phyloP scores from a whole-genome alignment of 192 early-diverging fungal genomes.

The Chytriomyces sp. region DNA sequence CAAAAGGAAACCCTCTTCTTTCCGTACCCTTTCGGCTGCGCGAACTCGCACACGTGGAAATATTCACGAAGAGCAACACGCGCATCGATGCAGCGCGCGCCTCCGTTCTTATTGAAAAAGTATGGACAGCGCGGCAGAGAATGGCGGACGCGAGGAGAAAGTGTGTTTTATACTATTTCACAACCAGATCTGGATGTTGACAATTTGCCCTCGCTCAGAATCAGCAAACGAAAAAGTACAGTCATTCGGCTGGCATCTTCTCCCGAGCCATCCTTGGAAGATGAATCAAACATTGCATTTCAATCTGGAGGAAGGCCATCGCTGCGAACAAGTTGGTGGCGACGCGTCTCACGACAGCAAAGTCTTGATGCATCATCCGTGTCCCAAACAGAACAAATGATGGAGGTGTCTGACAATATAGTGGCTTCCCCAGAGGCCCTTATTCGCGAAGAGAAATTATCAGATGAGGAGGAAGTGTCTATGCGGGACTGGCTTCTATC shows the following conservation, averaged over 20 bases:
- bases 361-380: too few relatives aligned
- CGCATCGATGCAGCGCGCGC: background rate
- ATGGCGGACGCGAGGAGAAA: background rate
- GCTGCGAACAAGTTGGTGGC: too few relatives aligned
- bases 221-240: too few relatives aligned
- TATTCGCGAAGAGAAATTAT: background rate
- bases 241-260: too few relatives aligned
- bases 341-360: too few relatives aligned
- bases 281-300: too few relatives aligned
- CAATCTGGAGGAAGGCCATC: too few relatives aligned
- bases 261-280: too few relatives aligned
- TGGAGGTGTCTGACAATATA: background rate
- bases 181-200: too few relatives aligned
- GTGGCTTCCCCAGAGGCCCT: background rate
- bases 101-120: background rate
- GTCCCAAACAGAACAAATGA: too few relatives aligned
- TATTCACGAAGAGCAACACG: background rate
- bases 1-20: slow-evolving; percentile 9
- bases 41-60: slow-evolving; percentile 1
- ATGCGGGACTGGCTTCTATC: background rate
- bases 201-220: too few relatives aligned
- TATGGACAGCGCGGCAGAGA: slow-evolving; percentile 18
- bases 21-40: background rate
- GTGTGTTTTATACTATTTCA: too few relatives aligned
- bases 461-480: background rate